These are phyloP conservation scores for Camelina laxa DNA, from an alignment of 345 rosid genomes.

Conservation along the genomic window DNA sequence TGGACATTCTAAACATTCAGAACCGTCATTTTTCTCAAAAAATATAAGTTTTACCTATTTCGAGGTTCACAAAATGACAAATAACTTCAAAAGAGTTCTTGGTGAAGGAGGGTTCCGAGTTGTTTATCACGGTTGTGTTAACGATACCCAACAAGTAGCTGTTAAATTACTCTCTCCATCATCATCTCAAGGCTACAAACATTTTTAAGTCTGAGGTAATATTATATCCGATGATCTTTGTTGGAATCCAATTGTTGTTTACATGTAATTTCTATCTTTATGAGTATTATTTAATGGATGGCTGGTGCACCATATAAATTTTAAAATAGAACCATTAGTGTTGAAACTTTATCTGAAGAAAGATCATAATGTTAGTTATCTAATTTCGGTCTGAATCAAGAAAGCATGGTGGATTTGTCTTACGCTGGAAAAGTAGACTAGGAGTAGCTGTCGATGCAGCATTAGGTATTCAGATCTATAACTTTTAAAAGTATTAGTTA, in stretches of 20 bases:
- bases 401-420: background rate
- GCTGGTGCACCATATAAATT: constrained; percentile 6
- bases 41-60: background rate
- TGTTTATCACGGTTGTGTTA: background rate
- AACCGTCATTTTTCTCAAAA: background rate
- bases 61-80: background rate
- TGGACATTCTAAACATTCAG: no score
- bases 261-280: no score
- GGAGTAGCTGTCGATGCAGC: constrained; percentile 16
- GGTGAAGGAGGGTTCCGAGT: constrained; percentile 8
- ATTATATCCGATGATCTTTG: no score
- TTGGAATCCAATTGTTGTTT: background rate
- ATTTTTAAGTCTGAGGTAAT: constrained; percentile 13
- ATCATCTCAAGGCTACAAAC: constrained; percentile 6
- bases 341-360: no score
- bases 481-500: background rate
- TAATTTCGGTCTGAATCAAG: background rate
- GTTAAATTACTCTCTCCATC: constrained; percentile 2
- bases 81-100: background rate
- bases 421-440: constrained; percentile 29
- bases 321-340: no score
- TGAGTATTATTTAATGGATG: background rate
- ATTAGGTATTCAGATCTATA: background rate
- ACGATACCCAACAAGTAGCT: background rate
- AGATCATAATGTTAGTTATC: no score